phyloP scores from a whole-genome alignment of 331 rosid genomes.

The Quercus lobata region DNA sequence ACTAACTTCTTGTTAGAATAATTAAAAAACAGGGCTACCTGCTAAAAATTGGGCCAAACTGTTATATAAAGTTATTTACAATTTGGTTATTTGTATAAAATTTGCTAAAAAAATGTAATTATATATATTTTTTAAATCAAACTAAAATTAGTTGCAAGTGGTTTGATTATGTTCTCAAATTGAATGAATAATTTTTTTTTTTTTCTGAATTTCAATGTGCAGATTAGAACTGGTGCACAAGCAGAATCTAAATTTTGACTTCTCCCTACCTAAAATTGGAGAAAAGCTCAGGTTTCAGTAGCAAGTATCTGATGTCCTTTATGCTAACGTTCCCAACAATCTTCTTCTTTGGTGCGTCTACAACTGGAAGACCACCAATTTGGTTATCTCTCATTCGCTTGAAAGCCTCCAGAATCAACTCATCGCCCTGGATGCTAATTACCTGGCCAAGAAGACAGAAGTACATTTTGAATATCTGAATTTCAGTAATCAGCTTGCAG shows the following conservation, averaged over 20 bases:
- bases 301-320: conserved; percentile 67
- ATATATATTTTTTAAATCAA: too few species aligned
- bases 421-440: conserved; percentile 55
- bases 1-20: not conserved
- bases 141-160: too few species aligned
- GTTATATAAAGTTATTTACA: not conserved
- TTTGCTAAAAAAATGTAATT: not conserved
- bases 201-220: not conserved
- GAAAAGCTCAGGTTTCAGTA: conserved; percentile 72
- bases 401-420: conserved; percentile 85
- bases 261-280: conserved; percentile 63
- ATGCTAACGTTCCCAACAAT: conserved; percentile 77
- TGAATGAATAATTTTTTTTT: not conserved
- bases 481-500: not conserved
- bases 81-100: not conserved
- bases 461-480: conserved; percentile 16
- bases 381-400: conserved; percentile 71
- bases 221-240: conserved; percentile 1
- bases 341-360: conserved; percentile 62
- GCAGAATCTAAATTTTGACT: conserved; percentile 10
- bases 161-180: not conserved
- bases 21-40: not conserved
- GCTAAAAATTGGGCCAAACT: not conserved
- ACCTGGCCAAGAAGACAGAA: conserved; percentile 45
- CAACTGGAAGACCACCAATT: conserved; percentile 84